Conservation (phyloP, 176 grass and related monocot species). For the Triticum aestivum region IWGSC_CS_RefSeq_v2.1 NC_057801.1:706273724-706274223, state of each 20-base stretch:
- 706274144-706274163: background rate
- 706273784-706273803: constrained; percentile 38
- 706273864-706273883: constrained; percentile 46
- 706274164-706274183: background rate
- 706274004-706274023: constrained; percentile 60
- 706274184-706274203: constrained; percentile 22
- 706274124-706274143: constrained; percentile 17
- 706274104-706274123: constrained; percentile 53
- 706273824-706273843: constrained; percentile 53
- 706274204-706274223: constrained; percentile 42
- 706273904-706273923: constrained; percentile 27
- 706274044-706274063: constrained; percentile 61
- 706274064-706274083: constrained; percentile 45
- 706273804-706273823: constrained; percentile 51
- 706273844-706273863: constrained; percentile 55
- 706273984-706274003: constrained; percentile 73
- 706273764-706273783: constrained; percentile 33
- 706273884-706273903: constrained; percentile 72
- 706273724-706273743: constrained; percentile 9
- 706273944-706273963: constrained; percentile 7
- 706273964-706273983: background rate
- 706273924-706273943: background rate
- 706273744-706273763: constrained; percentile 3
- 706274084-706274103: constrained; percentile 47
- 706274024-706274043: constrained; percentile 46